Conservation (phyloP, 495 filamentous ascomycete species). For the Xylona heveae region DNA sequence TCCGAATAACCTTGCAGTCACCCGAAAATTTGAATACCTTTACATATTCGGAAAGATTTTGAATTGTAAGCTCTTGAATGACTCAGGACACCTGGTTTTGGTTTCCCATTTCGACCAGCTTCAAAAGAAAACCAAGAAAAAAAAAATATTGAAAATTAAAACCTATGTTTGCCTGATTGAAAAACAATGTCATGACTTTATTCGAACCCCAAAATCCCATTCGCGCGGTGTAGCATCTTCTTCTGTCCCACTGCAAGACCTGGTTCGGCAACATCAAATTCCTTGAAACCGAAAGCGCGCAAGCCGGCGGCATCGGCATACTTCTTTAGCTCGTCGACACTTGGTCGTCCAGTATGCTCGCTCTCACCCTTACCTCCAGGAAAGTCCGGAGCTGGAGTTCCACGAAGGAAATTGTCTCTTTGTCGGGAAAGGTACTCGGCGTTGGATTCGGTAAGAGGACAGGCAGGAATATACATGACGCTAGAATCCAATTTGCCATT, state of each 20-base stretch:
- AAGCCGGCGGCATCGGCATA: constrained; percentile 22
- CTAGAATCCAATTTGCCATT: constrained; percentile 46
- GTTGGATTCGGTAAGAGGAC: constrained; percentile 57
- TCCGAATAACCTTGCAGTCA: no score
- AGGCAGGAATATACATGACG: constrained; percentile 75
- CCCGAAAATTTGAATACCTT: no score
- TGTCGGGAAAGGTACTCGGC: constrained; percentile 47
- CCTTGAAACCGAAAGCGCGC: constrained; percentile 3
- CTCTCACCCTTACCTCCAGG: constrained; percentile 43
- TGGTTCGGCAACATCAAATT: not conserved
- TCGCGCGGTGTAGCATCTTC: constrained; percentile 17
- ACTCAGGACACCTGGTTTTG: no score
- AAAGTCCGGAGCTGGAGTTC: constrained; percentile 50
- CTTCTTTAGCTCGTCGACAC: constrained; percentile 14
- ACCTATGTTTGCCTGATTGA: no score
- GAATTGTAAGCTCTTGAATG: no score
- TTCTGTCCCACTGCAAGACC: constrained; percentile 8
- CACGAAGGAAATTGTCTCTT: constrained; percentile 37
- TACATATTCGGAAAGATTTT: no score
- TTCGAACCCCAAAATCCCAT: constrained; percentile 17
- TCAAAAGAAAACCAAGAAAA: no score
- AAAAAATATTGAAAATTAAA: no score
- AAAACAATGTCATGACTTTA: no score
- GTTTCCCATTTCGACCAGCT: no score
- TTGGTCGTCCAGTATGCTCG: constrained; percentile 16